Evolutionary conservation across 176 grass and related monocot genomes (phyloP), one percentile per base, ranked within the genome.

Genomic region (Raddia guianensis): DNA sequence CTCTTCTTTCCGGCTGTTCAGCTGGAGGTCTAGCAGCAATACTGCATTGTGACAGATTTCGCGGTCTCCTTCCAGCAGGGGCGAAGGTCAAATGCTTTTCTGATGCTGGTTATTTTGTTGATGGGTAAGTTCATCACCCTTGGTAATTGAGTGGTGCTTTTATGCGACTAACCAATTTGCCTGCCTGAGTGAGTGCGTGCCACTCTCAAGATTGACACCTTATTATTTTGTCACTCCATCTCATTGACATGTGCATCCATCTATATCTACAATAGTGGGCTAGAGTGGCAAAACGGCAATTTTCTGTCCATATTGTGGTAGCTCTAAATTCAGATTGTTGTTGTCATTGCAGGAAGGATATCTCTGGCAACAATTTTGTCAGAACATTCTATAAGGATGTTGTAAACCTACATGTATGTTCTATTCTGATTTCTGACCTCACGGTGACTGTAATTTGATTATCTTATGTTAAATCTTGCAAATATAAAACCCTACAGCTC

Each of bases 1-100:
- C 84, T 58, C 81, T 98, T 89, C 95, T 98, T 72, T 94, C 92
- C 60, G 95, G 95, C 1, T 98, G 92, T 65, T 98, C 95, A 34
- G 95, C 95, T 52, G 95, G 95, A 68, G 95, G 88, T 80, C 89
- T 98, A 66, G 75, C 90, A 69, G 75, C 95, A 49, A 89, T 98
- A 60, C 82, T 98, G 32, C 95, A 98, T 68, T 98, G 95, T 71
- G 95, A 98, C 13, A 81, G 9, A 49, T 98, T 98, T 63, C 78
- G 51, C 12, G 82, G 77, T 61, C 72, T 98, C 45, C 83, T 98
- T 78, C 92, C 92, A 72, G 12, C 73, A 11, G 48, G 59, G 35
- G 87, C 92, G 70, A 82, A 43, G n/a, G 95, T 93, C 77, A 98
- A 98, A 57, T 98, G 95, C 63, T 66, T 94, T 73, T 82, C 95